Conservation (phyloP, 176 grass and related monocot species). For the Carex parvula region DNA sequence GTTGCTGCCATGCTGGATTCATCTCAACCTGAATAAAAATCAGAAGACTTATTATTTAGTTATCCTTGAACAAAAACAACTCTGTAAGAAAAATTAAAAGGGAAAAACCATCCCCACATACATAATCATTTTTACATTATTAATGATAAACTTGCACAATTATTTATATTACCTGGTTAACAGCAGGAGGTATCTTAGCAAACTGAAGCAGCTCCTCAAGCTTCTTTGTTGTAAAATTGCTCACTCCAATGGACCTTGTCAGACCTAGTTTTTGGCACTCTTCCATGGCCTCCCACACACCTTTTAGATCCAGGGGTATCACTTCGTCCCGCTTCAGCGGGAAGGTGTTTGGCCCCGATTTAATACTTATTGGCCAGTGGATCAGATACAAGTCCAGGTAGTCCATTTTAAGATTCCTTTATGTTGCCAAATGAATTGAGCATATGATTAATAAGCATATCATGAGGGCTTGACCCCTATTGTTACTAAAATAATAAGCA, state of each 20-base stretch:
- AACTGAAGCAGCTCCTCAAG: slow-evolving; percentile 35
- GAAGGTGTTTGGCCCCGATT: slow-evolving; percentile 29
- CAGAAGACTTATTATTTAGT: neutral
- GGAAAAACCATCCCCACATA: no score
- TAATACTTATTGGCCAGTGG: slow-evolving; percentile 49
- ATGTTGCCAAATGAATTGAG: neutral
- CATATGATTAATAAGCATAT: no score
- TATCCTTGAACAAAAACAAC: no score
- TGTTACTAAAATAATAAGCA: no score
- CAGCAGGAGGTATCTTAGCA: slow-evolving; percentile 39
- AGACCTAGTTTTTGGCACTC: slow-evolving; percentile 52
- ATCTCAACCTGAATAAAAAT: slow-evolving; percentile 40
- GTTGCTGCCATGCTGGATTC: slow-evolving; percentile 64
- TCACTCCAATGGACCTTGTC: slow-evolving; percentile 54
- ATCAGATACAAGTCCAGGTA: slow-evolving; percentile 64
- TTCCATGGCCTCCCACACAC: slow-evolving; percentile 60
- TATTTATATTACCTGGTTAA: slow-evolving; percentile 47
- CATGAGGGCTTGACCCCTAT: no score
- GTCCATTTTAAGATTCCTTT: slow-evolving; percentile 57
- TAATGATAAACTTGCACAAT: neutral
- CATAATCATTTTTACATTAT: no score
- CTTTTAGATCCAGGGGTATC: slow-evolving; percentile 35
- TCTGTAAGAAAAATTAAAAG: no score
- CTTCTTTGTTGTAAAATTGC: slow-evolving; percentile 71
- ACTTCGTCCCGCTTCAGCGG: slow-evolving; percentile 46